phyloP scores from a whole-genome alignment of 371 early-diverging fungal species.

The Conidiobolus incongruus region DNA sequence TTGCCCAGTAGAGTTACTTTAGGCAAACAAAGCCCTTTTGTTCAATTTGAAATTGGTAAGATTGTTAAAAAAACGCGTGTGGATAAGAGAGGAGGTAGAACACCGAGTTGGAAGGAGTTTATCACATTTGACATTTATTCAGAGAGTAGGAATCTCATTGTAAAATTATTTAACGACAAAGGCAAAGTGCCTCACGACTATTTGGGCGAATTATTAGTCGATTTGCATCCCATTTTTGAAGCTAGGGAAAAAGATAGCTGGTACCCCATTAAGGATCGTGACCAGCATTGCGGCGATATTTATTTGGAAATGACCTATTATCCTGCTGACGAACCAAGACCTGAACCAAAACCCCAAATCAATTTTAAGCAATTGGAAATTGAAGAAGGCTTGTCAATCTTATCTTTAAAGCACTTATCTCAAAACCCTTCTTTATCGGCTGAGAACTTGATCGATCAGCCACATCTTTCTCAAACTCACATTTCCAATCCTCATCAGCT shows the following conservation, averaged over 20 bases:
- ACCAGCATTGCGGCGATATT: neutral
- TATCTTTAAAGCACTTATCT: neutral
- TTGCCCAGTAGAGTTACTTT: neutral
- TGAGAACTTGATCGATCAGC: neutral
- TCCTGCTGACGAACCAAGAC: neutral
- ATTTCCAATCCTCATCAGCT: neutral
- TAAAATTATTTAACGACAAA: neutral
- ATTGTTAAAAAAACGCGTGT: neutral
- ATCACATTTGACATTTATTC: neutral
- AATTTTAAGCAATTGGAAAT: neutral
- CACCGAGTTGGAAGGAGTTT: neutral
- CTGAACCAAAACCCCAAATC: too few species aligned
- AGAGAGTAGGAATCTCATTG: neutral
- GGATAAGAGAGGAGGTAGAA: constrained; percentile 3
- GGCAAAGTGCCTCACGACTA: neutral
- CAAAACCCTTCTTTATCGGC: neutral
- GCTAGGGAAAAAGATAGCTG: neutral
- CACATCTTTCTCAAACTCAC: neutral
- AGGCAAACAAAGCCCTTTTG: constrained; percentile 3
- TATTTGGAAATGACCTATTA: constrained; percentile 1
- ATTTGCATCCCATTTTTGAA: neutral
- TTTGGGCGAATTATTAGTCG: neutral
- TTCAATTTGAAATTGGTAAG: constrained; percentile 1
- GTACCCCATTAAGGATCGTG: neutral
- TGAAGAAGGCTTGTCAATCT: constrained; percentile 2